Evolutionary conservation across 2,329 filamentous ascomycete species (phyloP).

Genomic region (Sclerotinia glacialis): DNA sequence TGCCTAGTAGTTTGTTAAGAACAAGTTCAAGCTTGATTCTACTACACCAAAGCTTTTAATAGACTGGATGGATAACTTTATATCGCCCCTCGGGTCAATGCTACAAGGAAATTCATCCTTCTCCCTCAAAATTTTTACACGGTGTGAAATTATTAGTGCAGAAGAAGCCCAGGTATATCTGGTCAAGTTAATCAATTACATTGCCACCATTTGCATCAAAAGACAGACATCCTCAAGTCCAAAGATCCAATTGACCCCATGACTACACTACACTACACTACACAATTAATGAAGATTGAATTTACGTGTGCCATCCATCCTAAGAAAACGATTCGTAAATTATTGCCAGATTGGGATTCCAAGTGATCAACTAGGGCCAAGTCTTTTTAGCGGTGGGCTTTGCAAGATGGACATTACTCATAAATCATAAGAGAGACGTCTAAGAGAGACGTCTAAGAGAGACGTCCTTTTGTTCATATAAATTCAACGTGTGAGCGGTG

Average conservation of each 20-base stretch:
- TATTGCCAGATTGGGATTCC: neutral
- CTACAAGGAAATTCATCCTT: neutral
- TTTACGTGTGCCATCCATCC: neutral
- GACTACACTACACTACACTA: slow-evolving; percentile 5
- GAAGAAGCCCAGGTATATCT: too few relatives aligned
- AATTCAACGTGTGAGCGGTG: too few relatives aligned
- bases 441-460: too few relatives aligned
- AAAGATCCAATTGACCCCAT: slow-evolving; percentile 14
- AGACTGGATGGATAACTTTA: neutral
- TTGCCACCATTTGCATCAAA: neutral
- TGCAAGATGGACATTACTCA: too few relatives aligned
- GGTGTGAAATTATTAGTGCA: neutral
- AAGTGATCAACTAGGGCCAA: neutral
- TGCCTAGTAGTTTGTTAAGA: neutral
- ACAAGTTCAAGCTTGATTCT: neutral
- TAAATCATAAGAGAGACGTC: too few relatives aligned
- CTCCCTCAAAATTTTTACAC: neutral
- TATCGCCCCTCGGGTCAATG: neutral
- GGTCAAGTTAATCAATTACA: neutral
- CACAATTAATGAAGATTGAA: neutral
- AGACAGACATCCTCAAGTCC: slow-evolving; percentile 16
- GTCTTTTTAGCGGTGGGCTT: neutral
- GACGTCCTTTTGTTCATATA: too few relatives aligned
- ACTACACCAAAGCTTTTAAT: neutral
- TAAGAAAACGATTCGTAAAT: neutral